Evolutionary conservation across 352 stramenopile species (phyloP).

Genomic region (Aphanomyces cochlioides): DNA sequence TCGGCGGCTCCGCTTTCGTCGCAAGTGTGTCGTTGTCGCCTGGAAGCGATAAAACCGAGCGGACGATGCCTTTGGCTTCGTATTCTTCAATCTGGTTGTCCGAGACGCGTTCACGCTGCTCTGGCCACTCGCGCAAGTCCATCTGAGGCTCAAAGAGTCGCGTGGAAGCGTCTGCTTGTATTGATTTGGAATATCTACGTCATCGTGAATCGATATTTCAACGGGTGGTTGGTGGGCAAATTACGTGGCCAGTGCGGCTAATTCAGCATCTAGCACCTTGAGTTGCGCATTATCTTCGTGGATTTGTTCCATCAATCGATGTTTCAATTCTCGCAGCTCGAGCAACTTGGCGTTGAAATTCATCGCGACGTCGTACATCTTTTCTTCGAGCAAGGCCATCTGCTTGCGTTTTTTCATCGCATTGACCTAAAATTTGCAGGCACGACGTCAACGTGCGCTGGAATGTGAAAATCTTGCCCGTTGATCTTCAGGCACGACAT

Average conservation of each 20-base stretch:
- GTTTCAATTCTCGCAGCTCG: slow-evolving; percentile 85
- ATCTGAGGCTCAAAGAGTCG: slow-evolving; percentile 41
- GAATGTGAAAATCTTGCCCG: slow-evolving; percentile 31
- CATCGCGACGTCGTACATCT: slow-evolving; percentile 72
- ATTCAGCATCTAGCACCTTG: slow-evolving; percentile 38
- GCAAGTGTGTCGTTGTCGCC: neutral
- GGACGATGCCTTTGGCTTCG: slow-evolving; percentile 44
- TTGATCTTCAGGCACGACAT: slow-evolving; percentile 87
- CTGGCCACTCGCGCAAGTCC: slow-evolving; percentile 81
- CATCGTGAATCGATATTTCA: neutral
- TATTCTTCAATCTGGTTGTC: slow-evolving; percentile 74
- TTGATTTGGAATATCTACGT: neutral
- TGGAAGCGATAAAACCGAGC: neutral
- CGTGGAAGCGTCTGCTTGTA: too few relatives aligned
- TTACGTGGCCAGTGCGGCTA: neutral
- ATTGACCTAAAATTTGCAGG: slow-evolving; percentile 48
- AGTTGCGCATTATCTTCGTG: slow-evolving; percentile 53
- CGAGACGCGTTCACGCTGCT: slow-evolving; percentile 82
- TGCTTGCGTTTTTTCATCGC: slow-evolving; percentile 85
- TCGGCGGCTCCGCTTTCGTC: neutral
- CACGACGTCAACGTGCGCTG: neutral
- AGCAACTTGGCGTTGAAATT: slow-evolving; percentile 90
- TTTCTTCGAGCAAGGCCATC: slow-evolving; percentile 80
- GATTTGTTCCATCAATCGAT: slow-evolving; percentile 71
- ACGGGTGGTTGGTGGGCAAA: too few relatives aligned